Evolutionary conservation across 2,329 filamentous ascomycete genomes (phyloP).

Genomic region (Elsinoe batatas): DNA sequence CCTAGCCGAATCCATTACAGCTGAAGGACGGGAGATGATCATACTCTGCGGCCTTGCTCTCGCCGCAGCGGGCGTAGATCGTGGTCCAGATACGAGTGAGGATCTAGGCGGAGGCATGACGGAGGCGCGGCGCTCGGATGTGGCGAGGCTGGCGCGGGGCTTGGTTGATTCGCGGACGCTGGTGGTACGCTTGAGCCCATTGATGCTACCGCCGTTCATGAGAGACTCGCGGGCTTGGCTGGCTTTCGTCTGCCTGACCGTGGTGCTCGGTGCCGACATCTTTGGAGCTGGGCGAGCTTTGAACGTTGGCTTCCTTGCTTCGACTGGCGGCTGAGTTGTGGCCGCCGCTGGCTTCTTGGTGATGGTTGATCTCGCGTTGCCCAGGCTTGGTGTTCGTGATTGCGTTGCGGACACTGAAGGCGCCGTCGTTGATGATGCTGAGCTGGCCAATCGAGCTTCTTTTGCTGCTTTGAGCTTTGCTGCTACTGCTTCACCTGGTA

Average conservation of each 20-base stretch:
- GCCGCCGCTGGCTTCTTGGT: conserved; percentile 17
- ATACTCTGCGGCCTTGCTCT: conserved; percentile 7
- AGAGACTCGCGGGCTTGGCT: conserved; percentile 33
- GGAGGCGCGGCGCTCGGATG: background rate
- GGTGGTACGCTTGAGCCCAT: background rate
- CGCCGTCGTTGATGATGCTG: conserved; percentile 16
- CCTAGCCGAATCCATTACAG: background rate
- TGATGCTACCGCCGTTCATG: conserved; percentile 16
- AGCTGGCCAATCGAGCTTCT: conserved; percentile 39
- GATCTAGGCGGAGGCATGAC: background rate
- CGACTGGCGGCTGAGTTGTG: conserved; percentile 20
- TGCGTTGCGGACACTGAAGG: background rate
- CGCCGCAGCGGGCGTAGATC: background rate
- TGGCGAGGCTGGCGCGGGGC: background rate
- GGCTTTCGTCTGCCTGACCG: conserved; percentile 38
- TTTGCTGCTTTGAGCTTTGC: conserved; percentile 43
- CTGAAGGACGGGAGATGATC: background rate
- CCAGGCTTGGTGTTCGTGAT: background rate
- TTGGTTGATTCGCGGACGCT: background rate
- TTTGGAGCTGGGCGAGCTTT: conserved; percentile 38
- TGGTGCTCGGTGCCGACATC: background rate
- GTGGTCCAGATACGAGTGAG: background rate
- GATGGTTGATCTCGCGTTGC: background rate
- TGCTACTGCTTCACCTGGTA: conserved; percentile 45
- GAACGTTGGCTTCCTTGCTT: conserved; percentile 30